These are phyloP conservation scores for Aegilops longissima DNA, from an alignment of 176 grass and related monocot species.

Conservation along the genomic window DNA sequence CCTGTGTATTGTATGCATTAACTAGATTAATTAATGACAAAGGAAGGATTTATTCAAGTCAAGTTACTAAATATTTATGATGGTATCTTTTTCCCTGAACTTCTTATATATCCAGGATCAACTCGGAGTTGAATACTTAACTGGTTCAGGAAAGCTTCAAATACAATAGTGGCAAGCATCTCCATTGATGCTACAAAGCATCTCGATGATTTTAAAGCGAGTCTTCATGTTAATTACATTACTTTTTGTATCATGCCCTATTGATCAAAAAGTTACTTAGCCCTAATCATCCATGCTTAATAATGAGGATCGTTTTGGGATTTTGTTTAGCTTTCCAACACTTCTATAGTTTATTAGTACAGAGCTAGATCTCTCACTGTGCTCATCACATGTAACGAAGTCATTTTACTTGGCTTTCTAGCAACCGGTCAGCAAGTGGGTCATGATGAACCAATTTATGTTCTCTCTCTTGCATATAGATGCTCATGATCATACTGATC, in stretches of 20 bases:
- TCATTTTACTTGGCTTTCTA: no score
- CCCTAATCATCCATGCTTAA: no score
- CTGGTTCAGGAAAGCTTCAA: slow-evolving; percentile 67
- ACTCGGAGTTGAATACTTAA: slow-evolving; percentile 48
- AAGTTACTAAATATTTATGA: slow-evolving; percentile 11
- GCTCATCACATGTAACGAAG: no score
- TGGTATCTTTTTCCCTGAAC: background rate
- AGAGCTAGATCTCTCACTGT: no score
- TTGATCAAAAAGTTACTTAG: background rate
- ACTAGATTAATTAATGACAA: background rate
- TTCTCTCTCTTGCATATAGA: no score
- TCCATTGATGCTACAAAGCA: slow-evolving; percentile 51
- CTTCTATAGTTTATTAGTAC: no score
- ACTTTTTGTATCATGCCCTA: background rate
- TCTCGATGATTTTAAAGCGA: background rate
- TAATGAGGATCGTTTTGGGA: no score
- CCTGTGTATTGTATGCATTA: slow-evolving; percentile 17
- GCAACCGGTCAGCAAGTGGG: no score
- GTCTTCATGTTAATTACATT: slow-evolving; percentile 17
- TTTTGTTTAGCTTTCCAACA: no score
- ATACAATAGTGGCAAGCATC: slow-evolving; percentile 61
- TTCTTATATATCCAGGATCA: slow-evolving; percentile 48
- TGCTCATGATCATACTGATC: no score
- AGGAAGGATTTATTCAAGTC: slow-evolving; percentile 3
- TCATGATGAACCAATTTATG: no score